phyloP scores from a whole-genome alignment of 2,329 filamentous ascomycete genomes.

The Cladosporium sp. region DNA sequence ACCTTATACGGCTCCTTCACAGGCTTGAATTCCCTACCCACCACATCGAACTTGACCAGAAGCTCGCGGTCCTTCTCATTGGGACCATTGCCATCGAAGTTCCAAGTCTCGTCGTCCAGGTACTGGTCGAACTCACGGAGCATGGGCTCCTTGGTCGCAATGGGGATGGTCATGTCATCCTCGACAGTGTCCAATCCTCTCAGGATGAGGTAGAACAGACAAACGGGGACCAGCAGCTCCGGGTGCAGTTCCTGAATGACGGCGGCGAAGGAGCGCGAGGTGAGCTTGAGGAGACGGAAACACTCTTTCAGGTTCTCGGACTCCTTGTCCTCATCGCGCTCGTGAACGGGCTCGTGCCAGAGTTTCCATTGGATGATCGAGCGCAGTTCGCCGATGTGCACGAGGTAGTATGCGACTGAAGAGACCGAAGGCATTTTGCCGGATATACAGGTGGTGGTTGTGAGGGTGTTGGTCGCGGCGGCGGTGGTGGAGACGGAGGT shows the following conservation, averaged over 20 bases:
- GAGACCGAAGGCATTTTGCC: slow-evolving; percentile 30
- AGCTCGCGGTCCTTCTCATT: slow-evolving; percentile 93
- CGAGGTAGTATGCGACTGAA: slow-evolving; percentile 30
- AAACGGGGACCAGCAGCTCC: slow-evolving; percentile 82
- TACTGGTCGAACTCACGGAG: slow-evolving; percentile 75
- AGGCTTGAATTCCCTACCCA: slow-evolving; percentile 81
- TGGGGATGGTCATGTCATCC: slow-evolving; percentile 90
- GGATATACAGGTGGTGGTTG: background rate
- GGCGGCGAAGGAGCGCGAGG: slow-evolving; percentile 85
- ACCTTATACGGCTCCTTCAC: slow-evolving; percentile 77
- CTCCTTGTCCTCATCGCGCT: slow-evolving; percentile 72
- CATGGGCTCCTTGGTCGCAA: slow-evolving; percentile 78
- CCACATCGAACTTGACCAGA: slow-evolving; percentile 83
- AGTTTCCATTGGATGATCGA: slow-evolving; percentile 56
- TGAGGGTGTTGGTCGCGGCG: background rate
- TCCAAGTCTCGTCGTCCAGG: slow-evolving; percentile 84
- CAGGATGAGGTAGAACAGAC: slow-evolving; percentile 87
- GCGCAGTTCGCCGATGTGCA: slow-evolving; percentile 33
- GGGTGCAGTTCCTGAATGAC: slow-evolving; percentile 96
- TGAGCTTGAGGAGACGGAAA: slow-evolving; percentile 79
- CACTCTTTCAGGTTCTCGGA: slow-evolving; percentile 69
- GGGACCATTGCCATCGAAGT: slow-evolving; percentile 75
- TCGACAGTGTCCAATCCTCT: slow-evolving; percentile 97
- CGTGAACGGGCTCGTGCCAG: slow-evolving; percentile 93
- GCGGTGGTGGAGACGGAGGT: too few relatives aligned